These are phyloP conservation scores for Russula earlei DNA, from an alignment of 768 basidiomycete genomes.

Conservation along the genomic window DNA sequence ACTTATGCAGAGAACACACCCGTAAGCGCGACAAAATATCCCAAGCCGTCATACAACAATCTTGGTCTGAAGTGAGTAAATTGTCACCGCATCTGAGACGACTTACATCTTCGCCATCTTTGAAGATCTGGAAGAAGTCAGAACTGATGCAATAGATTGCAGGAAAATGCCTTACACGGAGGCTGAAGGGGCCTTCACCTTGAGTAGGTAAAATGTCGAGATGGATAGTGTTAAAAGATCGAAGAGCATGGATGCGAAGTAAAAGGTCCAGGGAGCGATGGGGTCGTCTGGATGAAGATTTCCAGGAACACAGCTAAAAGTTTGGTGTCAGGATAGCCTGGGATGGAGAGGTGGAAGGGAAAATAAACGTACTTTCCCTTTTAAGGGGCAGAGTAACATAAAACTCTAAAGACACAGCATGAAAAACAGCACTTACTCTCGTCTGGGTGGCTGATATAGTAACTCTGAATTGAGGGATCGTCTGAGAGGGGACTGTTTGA, in stretches of 20 bases:
- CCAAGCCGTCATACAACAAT: constrained; percentile 60
- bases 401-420: too few relatives aligned
- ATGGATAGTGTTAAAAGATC: constrained; percentile 43
- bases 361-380: constrained; percentile 30
- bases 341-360: not conserved
- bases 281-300: constrained; percentile 14
- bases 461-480: not conserved
- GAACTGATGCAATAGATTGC: not conserved
- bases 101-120: constrained; percentile 24
- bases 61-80: constrained; percentile 26
- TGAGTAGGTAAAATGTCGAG: constrained; percentile 44
- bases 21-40: constrained; percentile 51
- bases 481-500: constrained; percentile 4
- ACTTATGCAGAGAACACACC: constrained; percentile 19
- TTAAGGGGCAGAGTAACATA: not conserved
- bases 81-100: not conserved
- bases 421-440: not conserved
- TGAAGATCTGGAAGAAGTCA: constrained; percentile 16
- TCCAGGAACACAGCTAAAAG: constrained; percentile 41
- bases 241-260: constrained; percentile 47
- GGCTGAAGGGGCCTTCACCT: too few relatives aligned
- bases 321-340: not conserved
- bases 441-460: constrained; percentile 5
- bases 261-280: constrained; percentile 48
- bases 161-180: constrained; percentile 24